A percentile compares a stretch with the other conserved stretches of the same genome.
Evolutionary conservation across 441 rosid species (phyloP).

Genomic region (Brassica balearica): DNA sequence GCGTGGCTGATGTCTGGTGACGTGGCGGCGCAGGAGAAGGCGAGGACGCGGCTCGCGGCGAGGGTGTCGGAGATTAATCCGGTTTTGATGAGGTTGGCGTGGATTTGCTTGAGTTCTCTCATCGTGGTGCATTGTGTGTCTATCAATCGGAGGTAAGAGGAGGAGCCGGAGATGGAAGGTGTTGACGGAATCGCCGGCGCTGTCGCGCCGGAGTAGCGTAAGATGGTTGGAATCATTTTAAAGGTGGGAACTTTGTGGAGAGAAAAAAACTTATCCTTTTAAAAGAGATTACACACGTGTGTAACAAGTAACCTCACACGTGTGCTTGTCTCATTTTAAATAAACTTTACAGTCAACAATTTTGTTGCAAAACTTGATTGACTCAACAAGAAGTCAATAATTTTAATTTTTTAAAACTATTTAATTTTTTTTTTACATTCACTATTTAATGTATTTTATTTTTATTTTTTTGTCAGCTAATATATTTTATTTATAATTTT

Average conservation of each 20-base stretch:
- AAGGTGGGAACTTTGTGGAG: conserved; percentile 19
- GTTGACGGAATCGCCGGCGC: conserved; percentile 16
- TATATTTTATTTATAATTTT: too few species aligned
- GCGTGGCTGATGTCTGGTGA: conserved; percentile 64
- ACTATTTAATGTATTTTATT: too few species aligned
- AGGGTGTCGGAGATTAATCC: conserved; percentile 57
- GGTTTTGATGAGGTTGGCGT: conserved; percentile 76
- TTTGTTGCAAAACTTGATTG: too few species aligned
- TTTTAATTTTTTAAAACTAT: too few species aligned
- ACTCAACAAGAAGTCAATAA: too few species aligned
- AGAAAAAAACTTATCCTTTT: conserved; percentile 9
- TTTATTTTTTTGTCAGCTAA: too few species aligned
- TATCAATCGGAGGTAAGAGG: conserved; percentile 51
- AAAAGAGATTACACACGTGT: conserved; percentile 27
- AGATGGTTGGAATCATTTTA: conserved; percentile 30
- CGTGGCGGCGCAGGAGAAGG: conserved; percentile 70
- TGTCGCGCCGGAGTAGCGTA: conserved; percentile 16
- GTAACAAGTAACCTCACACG: background rate
- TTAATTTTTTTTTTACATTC: too few species aligned
- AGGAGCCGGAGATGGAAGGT: background rate
- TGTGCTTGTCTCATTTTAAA: too few species aligned
- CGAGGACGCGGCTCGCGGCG: conserved; percentile 73
- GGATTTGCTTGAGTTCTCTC: conserved; percentile 72
- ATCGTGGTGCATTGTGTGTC: conserved; percentile 58
- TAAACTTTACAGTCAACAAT: too few species aligned